Evolutionary conservation across 2,329 filamentous ascomycete species (phyloP).

Genomic region (Talaromyces sp.): DNA sequence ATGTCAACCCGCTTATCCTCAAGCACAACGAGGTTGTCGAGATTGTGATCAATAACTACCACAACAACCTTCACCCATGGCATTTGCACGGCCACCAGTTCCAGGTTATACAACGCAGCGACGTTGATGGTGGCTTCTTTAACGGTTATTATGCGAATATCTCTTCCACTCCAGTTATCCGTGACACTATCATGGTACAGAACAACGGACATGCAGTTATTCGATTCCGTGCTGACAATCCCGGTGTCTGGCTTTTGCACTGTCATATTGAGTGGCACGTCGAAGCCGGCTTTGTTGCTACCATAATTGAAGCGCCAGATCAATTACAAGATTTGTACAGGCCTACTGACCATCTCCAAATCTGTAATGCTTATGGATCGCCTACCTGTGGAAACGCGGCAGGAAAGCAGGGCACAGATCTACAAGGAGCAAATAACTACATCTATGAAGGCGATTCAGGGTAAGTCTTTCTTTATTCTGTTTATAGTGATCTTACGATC

Average conservation of each 20-base stretch:
- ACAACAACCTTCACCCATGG: constrained; percentile 46
- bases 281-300: constrained; percentile 32
- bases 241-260: constrained; percentile 35
- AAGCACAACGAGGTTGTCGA: constrained; percentile 54
- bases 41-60: constrained; percentile 38
- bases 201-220: constrained; percentile 34
- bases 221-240: constrained; percentile 38
- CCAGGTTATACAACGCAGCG: constrained; percentile 41
- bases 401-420: constrained; percentile 15
- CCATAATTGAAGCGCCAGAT: constrained; percentile 35
- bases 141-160: constrained; percentile 28
- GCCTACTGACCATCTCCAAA: constrained; percentile 26
- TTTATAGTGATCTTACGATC: not conserved
- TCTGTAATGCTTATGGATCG: constrained; percentile 27
- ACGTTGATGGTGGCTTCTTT: constrained; percentile 30
- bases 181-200: constrained; percentile 38
- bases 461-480: constrained; percentile 4
- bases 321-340: constrained; percentile 24
- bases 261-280: constrained; percentile 42
- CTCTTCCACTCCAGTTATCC: constrained; percentile 30
- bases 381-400: constrained; percentile 28
- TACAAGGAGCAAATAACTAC: constrained; percentile 16
- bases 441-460: constrained; percentile 19
- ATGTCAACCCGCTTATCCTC: constrained; percentile 65
- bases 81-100: constrained; percentile 57